Evolutionary conservation across 1,284 basidiomycete genomes (phyloP).

Genomic region (Caloboletus firmus): DNA sequence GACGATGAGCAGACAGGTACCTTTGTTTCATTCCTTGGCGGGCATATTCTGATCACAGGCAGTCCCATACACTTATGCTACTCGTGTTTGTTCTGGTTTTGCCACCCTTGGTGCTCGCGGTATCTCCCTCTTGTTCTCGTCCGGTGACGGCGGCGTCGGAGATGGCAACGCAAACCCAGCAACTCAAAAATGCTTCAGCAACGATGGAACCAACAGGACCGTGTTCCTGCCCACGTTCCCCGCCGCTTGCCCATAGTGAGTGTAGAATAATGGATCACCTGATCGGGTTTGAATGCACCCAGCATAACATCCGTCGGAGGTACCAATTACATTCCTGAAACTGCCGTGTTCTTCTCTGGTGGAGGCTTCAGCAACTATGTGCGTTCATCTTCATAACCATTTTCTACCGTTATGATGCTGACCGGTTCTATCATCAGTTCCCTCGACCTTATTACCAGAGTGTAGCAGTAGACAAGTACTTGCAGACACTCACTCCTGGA

Average conservation of each 20-base stretch:
- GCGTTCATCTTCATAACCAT: background rate
- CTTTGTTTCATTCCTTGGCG: background rate
- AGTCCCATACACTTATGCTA: constrained; percentile 64
- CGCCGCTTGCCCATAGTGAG: constrained; percentile 44
- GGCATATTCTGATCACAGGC: constrained; percentile 2
- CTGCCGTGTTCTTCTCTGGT: constrained; percentile 57
- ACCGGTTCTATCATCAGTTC: constrained; percentile 15
- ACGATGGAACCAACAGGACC: constrained; percentile 54
- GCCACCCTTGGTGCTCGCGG: constrained; percentile 62
- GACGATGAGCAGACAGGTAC: constrained; percentile 70
- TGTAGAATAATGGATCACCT: background rate
- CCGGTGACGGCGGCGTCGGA: constrained; percentile 73
- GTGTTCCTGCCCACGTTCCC: constrained; percentile 63
- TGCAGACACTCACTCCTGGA: constrained; percentile 45
- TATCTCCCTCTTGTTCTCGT: constrained; percentile 59
- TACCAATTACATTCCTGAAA: constrained; percentile 56
- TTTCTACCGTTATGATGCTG: background rate
- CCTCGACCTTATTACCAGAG: constrained; percentile 22
- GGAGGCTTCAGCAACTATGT: constrained; percentile 59
- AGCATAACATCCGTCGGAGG: constrained; percentile 64
- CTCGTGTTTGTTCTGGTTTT: constrained; percentile 61
- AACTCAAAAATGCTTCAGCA: constrained; percentile 55
- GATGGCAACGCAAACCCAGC: constrained; percentile 51
- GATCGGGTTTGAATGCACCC: background rate
- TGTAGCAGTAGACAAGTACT: constrained; percentile 32